Evolutionary conservation across 2,329 filamentous ascomycete genomes (phyloP).

Genomic region (Xylariaceae sp.): DNA sequence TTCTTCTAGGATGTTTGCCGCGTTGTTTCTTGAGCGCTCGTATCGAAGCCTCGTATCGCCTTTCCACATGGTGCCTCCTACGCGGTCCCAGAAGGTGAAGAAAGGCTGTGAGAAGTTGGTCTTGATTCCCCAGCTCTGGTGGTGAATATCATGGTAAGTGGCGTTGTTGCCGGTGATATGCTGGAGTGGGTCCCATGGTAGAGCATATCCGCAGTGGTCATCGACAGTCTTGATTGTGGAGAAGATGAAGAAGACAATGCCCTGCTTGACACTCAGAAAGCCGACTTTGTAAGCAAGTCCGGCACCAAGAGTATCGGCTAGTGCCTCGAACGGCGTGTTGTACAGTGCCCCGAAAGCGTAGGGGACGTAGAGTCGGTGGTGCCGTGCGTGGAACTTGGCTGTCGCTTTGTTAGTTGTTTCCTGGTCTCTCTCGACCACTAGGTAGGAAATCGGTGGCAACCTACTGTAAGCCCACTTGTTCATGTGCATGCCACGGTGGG

Average conservation of each 20-base stretch:
- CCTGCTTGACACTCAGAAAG: conserved; percentile 80
- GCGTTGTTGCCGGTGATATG: conserved; percentile 92
- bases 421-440: conserved; percentile 52
- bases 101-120: conserved; percentile 88
- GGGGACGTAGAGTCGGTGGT: conserved; percentile 95
- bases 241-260: conserved; percentile 83
- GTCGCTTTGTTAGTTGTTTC: conserved; percentile 23
- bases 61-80: conserved; percentile 79
- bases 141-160: conserved; percentile 95
- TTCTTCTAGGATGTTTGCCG: conserved; percentile 43
- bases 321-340: conserved; percentile 90
- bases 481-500: conserved; percentile 94
- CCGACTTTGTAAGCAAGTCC: conserved; percentile 79
- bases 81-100: conserved; percentile 91
- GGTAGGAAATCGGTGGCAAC: conserved; percentile 49
- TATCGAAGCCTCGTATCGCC: conserved; percentile 53
- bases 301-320: conserved; percentile 87
- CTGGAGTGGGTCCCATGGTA: conserved; percentile 93
- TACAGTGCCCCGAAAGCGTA: conserved; percentile 97
- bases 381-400: conserved; percentile 89
- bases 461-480: conserved; percentile 96
- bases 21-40: conserved; percentile 40
- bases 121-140: conserved; percentile 99
- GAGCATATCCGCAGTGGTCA: conserved; percentile 94
- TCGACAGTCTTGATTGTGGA: conserved; percentile 96